Percentiles rank a stretch among this genome's conserved stretches.
Evolutionary conservation across 2,329 filamentous ascomycete species (phyloP).

Genomic region (Dothideomycetes sp.): DNA sequence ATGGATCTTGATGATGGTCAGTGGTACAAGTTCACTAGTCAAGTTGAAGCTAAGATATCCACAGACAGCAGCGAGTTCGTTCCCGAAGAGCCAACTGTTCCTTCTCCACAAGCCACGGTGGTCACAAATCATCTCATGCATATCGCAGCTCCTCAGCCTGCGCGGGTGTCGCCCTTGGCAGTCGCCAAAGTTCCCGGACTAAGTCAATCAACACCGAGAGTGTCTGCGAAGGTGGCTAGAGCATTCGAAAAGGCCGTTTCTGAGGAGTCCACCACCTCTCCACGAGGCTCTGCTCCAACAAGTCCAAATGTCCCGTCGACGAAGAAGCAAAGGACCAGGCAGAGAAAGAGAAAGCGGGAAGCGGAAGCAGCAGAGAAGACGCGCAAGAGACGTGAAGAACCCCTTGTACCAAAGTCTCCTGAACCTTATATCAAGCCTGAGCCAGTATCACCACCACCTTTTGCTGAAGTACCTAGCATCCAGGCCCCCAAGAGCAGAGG

Average conservation of each 20-base stretch:
- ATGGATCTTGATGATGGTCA: conserved; percentile 9
- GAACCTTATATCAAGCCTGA: conserved; percentile 51
- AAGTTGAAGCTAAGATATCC: conserved; percentile 11
- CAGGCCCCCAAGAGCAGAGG: conserved; percentile 29
- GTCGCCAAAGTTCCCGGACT: conserved; percentile 39
- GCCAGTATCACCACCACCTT: conserved; percentile 49
- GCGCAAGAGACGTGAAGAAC: conserved; percentile 23
- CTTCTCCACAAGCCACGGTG: conserved; percentile 45
- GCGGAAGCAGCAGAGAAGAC: conserved; percentile 12
- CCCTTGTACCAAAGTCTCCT: conserved; percentile 17
- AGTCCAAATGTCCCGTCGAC: conserved; percentile 13
- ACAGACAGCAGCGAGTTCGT: conserved; percentile 8
- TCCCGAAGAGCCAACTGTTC: conserved; percentile 14
- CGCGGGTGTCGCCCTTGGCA: conserved; percentile 52
- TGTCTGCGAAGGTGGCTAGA: no score
- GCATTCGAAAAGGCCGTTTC: conserved; percentile 11
- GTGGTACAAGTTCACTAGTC: conserved; percentile 12
- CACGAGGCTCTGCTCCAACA: conserved; percentile 10
- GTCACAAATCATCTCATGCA: conserved; percentile 51
- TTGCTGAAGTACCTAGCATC: conserved; percentile 28
- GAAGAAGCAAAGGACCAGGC: conserved; percentile 6
- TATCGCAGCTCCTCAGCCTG: conserved; percentile 66
- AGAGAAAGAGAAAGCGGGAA: conserved; percentile 9
- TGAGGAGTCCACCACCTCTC: conserved; percentile 8
- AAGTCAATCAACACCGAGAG: conserved; percentile 34